Base-by-base conservation (phyloP, 441 rosid genomes). In the Erodium moschatum region DNA sequence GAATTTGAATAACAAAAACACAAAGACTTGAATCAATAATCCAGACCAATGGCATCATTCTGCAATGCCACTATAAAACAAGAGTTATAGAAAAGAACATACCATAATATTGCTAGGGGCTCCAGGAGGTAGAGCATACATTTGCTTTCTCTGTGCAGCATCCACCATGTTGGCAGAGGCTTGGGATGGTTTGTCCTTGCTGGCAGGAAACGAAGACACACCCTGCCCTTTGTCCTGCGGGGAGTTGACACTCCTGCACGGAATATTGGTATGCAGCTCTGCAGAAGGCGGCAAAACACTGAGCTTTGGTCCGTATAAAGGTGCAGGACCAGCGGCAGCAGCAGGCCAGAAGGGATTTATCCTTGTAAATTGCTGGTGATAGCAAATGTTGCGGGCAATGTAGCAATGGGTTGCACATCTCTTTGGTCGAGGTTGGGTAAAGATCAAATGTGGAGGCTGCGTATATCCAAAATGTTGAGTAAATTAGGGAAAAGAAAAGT, bases 391-490 rank as follows among this genome's bases (percentile, higher is more conserved):
- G 63, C 92, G 79, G 21, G 99, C 97, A 70, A 94, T 87, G 71
- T 91, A 91, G 80, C 85, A 91, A 77, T 94, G 99, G 24, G 97
- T 94, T 20, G 94, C 97, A 77, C 97, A 91, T 78, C 92, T 85
- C 79, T 87, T 94, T 6, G 90, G 96, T 72, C 92, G 84, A 2
- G 96, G 90, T 60, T 89, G 97, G 81, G 76, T 78, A 74, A 85
- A 88, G 54, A 90, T 79, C 79, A 86, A 72, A 73, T 86, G 94
- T 0, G 93, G 89, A 42, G 91, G 89, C 97, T 94, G 83, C 67
- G 69, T 0, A 38, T 38, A 5, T 38, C 6, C 11, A 38, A 38
- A 3, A 33, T 5, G n/a, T 33, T 38, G 44, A 38, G 44, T 3
- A 0, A 38, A 6, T 38, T 38, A 38, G 9, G 0, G 31, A 3